Evolutionary conservation across 2,329 filamentous ascomycete species (phyloP).

Genomic region (Ophidiomyces ophidiicola): DNA sequence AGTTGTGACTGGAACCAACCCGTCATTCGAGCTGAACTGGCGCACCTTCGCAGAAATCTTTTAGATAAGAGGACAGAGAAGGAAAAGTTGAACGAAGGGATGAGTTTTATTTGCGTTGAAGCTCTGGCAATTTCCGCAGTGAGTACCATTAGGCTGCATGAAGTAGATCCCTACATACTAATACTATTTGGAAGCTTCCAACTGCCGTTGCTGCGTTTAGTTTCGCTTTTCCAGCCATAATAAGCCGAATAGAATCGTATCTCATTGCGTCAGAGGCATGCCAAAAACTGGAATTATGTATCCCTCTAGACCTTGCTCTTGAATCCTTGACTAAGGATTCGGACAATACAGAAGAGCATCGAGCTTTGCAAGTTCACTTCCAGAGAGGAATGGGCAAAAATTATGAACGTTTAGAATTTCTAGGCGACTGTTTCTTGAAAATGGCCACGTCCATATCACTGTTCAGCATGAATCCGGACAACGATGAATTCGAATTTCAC

Average conservation of each 20-base stretch:
- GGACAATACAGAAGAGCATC: constrained; percentile 66
- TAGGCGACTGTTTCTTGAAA: constrained; percentile 89
- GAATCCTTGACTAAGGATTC: constrained; percentile 91
- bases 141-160: constrained; percentile 28
- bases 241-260: constrained; percentile 69
- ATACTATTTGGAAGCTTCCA: constrained; percentile 45
- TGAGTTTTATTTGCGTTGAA: constrained; percentile 62
- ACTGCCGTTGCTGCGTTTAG: constrained; percentile 57
- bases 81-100: constrained; percentile 35
- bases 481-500: constrained; percentile 77
- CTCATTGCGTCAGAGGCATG: constrained; percentile 71
- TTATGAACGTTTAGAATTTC: constrained; percentile 86
- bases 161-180: background rate
- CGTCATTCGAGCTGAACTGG: constrained; percentile 62
- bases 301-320: constrained; percentile 59
- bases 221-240: constrained; percentile 68
- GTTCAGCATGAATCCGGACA: constrained; percentile 62
- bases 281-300: constrained; percentile 48
- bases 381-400: constrained; percentile 83
- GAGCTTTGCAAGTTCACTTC: constrained; percentile 55
- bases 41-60: constrained; percentile 70
- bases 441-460: constrained; percentile 87
- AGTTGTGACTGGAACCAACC: constrained; percentile 58
- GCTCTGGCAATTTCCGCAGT: constrained; percentile 65
- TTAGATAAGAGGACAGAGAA: constrained; percentile 54